phyloP scores from a whole-genome alignment of 2,329 filamentous ascomycete genomes.

The Penicillium sp. region DNA sequence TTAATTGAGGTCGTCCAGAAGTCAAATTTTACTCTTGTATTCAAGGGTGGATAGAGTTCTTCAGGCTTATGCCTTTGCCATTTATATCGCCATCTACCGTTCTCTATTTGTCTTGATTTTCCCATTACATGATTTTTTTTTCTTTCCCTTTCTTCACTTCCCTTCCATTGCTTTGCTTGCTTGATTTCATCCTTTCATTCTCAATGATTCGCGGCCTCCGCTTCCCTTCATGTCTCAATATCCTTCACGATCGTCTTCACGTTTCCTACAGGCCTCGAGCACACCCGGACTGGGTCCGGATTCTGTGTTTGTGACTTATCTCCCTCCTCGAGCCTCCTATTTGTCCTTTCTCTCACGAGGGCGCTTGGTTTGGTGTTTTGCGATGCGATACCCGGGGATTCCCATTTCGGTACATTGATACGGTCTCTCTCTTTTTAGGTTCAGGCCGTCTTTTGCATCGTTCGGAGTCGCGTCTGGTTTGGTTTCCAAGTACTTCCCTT shows the following conservation, averaged over 20 bases:
- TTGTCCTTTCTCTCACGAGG: background rate
- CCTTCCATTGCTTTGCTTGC: constrained; percentile 1
- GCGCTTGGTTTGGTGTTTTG: background rate
- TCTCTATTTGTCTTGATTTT: constrained; percentile 2
- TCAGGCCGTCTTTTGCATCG: background rate
- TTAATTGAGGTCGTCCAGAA: constrained; percentile 3
- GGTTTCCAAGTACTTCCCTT: background rate
- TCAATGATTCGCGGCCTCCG: no score
- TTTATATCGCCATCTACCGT: background rate
- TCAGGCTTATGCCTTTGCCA: background rate
- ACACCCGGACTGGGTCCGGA: background rate
- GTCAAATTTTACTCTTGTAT: background rate
- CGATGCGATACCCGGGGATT: no score
- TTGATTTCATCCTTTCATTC: background rate
- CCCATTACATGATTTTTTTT: background rate
- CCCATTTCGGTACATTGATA: background rate
- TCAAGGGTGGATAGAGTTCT: no score
- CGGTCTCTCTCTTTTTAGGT: background rate
- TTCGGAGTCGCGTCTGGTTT: background rate
- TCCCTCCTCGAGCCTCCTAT: background rate
- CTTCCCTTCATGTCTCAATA: background rate
- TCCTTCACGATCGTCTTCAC: background rate
- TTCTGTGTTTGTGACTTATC: background rate
- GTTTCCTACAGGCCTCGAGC: background rate
- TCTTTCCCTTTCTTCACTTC: background rate